phyloP scores from a whole-genome alignment of 306 rosid species.

The Lotus japonicus region DNA sequence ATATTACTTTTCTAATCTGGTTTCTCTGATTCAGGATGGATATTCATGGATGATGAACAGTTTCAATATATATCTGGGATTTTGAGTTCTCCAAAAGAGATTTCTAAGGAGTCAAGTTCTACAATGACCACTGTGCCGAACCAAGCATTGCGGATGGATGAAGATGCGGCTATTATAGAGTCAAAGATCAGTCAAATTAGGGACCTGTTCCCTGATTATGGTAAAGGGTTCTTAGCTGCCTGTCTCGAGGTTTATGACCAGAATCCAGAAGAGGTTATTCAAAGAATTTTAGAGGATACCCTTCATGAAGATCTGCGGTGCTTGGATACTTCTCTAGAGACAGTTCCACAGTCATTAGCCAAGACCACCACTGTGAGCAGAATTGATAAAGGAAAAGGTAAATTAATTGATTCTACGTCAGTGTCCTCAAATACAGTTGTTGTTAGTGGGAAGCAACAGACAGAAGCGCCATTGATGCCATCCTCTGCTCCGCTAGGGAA shows the following conservation, averaged over 20 bases:
- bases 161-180: constrained; percentile 64
- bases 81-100: constrained; percentile 37
- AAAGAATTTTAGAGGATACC: constrained; percentile 88
- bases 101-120: constrained; percentile 27
- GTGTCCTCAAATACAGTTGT: constrained; percentile 23
- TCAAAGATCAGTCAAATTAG: constrained; percentile 91
- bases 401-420: constrained; percentile 44
- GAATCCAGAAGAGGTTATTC: constrained; percentile 95
- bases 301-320: constrained; percentile 73
- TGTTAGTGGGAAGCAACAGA: constrained; percentile 33
- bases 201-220: constrained; percentile 92
- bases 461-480: constrained; percentile 40
- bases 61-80: constrained; percentile 58
- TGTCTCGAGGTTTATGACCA: constrained; percentile 93
- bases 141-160: constrained; percentile 47
- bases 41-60: constrained; percentile 72
- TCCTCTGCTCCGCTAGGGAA: constrained; percentile 59
- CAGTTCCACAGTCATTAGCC: constrained; percentile 36
- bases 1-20: constrained; percentile 11
- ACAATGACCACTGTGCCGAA: constrained; percentile 19
- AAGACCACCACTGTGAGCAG: constrained; percentile 28
- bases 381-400: constrained; percentile 90
- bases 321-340: constrained; percentile 64
- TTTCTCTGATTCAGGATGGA: constrained; percentile 73
- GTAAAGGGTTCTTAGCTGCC: constrained; percentile 75